These are phyloP conservation scores for Phaeodactylum tricornutum DNA, from an alignment of 108 stramenopile genomes.

Conservation along the genomic window DNA sequence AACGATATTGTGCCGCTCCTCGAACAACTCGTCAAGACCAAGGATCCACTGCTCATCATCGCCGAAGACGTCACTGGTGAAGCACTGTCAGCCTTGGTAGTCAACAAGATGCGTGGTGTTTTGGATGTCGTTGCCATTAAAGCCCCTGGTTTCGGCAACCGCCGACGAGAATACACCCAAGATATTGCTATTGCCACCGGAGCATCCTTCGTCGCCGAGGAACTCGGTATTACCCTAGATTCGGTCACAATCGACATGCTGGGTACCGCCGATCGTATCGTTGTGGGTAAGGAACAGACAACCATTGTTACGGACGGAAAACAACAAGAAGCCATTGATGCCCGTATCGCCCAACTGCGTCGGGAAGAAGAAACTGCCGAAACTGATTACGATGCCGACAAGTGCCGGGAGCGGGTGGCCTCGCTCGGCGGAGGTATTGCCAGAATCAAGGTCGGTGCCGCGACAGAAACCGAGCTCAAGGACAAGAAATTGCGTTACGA, in stretches of 20 bases:
- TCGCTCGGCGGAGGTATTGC: conserved; percentile 95
- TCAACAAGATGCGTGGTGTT: conserved; percentile 98
- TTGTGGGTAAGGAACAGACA: conserved; percentile 85
- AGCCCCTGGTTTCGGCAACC: conserved; percentile 93
- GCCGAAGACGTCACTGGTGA: conserved; percentile 97
- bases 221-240: conserved; percentile 93
- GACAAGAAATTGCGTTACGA: conserved; percentile 98
- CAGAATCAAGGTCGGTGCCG: conserved; percentile 96
- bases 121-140: conserved; percentile 95
- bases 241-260: conserved; percentile 91
- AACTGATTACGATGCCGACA: conserved; percentile 88
- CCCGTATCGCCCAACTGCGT: conserved; percentile 85
- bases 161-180: conserved; percentile 90
- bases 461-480: conserved; percentile 97
- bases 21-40: conserved; percentile 92
- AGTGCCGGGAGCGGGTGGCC: conserved; percentile 90
- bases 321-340: conserved; percentile 77
- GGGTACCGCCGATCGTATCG: conserved; percentile 87
- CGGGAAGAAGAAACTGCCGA: conserved; percentile 80
- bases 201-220: conserved; percentile 92
- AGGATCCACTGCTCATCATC: conserved; percentile 91
- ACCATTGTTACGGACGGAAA: conserved; percentile 94
- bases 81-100: conserved; percentile 92
- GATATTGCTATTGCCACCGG: conserved; percentile 98
- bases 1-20: conserved; percentile 92